Percentiles rank a stretch among this genome's conserved stretches.
phyloP scores from a whole-genome alignment of 768 basidiomycete species.

The Melanogaster broomeanus region DNA sequence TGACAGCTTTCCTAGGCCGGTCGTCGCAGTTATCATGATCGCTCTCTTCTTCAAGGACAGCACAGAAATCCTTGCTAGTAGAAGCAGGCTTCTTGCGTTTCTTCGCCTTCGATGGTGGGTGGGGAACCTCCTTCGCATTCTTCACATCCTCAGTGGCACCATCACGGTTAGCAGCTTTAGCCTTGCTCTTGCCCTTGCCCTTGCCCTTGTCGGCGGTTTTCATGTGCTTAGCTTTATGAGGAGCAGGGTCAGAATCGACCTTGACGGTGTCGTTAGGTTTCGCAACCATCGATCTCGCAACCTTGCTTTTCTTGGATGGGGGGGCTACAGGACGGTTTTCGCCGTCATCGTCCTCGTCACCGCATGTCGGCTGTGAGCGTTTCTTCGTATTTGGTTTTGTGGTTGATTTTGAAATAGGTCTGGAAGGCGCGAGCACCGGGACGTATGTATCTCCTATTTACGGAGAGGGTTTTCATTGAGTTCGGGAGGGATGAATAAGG shows the following conservation, averaged over 20 bases:
- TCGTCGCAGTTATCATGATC: constrained; percentile 21
- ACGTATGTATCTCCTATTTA: no score
- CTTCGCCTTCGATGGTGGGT: no score
- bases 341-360: constrained; percentile 2
- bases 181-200: background rate
- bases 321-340: background rate
- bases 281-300: background rate
- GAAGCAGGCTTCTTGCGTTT: background rate
- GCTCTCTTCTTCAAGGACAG: constrained; percentile 10
- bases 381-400: constrained; percentile 3
- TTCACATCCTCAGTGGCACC: background rate
- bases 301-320: constrained; percentile 19
- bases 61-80: background rate
- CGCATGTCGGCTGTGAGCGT: constrained; percentile 1
- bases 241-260: background rate
- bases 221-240: background rate
- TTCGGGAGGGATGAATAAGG: no score
- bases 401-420: background rate
- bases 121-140: background rate
- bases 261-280: no score
- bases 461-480: no score
- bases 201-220: background rate
- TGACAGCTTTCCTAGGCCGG: constrained; percentile 22
- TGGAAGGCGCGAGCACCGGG: no score
- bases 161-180: background rate